Conservation (phyloP, 768 basidiomycete genomes). For the Hortiboletus flavorubellus region DNA sequence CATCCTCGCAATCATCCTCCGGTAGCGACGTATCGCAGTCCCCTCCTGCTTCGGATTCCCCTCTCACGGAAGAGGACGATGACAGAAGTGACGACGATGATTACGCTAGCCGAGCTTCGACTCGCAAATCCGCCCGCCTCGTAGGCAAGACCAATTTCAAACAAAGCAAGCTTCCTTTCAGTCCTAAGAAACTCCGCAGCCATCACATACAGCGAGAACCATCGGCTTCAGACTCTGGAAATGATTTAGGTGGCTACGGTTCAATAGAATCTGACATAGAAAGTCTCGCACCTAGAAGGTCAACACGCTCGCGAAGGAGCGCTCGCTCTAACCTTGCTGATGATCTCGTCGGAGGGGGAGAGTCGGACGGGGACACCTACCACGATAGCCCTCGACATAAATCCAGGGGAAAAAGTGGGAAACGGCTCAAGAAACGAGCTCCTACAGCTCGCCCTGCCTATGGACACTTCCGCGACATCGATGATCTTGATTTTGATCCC, state of each 20-base stretch:
- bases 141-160: background rate
- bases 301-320: slow-evolving; percentile 44
- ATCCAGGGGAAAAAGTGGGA: slow-evolving; percentile 1
- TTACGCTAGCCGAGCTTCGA: background rate
- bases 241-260: slow-evolving; percentile 39
- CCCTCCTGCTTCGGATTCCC: slow-evolving; percentile 10
- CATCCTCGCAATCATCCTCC: slow-evolving; percentile 2
- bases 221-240: slow-evolving; percentile 35
- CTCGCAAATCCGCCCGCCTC: slow-evolving; percentile 21
- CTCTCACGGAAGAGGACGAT: slow-evolving; percentile 30
- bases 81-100: slow-evolving; percentile 15
- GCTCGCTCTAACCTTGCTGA: slow-evolving; percentile 37
- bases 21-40: slow-evolving; percentile 13
- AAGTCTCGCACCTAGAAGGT: slow-evolving; percentile 37
- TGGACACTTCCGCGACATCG: slow-evolving; percentile 43
- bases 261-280: slow-evolving; percentile 29
- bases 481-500: slow-evolving; percentile 39
- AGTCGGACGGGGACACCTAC: slow-evolving; percentile 35
- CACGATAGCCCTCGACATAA: slow-evolving; percentile 23
- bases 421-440: slow-evolving; percentile 29
- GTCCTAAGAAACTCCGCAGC: slow-evolving; percentile 59
- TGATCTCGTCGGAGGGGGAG: slow-evolving; percentile 22
- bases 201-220: slow-evolving; percentile 22
- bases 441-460: slow-evolving; percentile 45
- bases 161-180: slow-evolving; percentile 54